These are phyloP conservation scores for Penicillium pancosmium DNA, from an alignment of 495 filamentous ascomycete species.

Conservation along the genomic window DNA sequence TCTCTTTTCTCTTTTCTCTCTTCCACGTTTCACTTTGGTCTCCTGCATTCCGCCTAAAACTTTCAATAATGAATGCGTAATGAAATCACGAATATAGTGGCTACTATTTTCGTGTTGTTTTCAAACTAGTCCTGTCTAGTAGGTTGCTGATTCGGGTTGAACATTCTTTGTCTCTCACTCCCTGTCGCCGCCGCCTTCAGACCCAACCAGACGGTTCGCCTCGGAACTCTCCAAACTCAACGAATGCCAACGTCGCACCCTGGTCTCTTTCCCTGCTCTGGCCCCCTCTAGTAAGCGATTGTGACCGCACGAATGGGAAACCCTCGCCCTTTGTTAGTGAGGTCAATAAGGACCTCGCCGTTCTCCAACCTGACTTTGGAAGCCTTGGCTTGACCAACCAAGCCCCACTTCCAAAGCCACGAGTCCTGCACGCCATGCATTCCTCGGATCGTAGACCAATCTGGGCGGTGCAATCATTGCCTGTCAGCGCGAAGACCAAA, in stretches of 20 bases:
- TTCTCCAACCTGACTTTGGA: neutral
- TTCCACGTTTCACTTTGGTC: neutral
- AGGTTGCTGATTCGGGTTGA: neutral
- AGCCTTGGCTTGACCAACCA: slow-evolving; percentile 2
- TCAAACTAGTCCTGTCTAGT: neutral
- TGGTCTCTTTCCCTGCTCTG: too few relatives aligned
- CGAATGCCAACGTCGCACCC: neutral
- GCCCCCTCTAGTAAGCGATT: neutral
- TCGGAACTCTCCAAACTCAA: slow-evolving; percentile 1
- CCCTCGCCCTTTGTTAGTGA: neutral
- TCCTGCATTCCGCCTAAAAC: neutral
- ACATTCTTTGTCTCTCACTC: neutral
- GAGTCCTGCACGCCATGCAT: slow-evolving; percentile 31
- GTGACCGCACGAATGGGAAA: neutral
- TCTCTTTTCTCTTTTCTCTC: neutral
- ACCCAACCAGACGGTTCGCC: slow-evolving; percentile 4
- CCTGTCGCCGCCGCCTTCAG: neutral
- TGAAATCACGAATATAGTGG: too few relatives aligned
- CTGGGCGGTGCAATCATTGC: slow-evolving; percentile 1
- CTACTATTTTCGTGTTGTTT: neutral
- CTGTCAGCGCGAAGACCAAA: neutral
- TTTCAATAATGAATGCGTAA: too few relatives aligned
- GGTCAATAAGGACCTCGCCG: neutral
- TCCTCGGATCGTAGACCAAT: slow-evolving; percentile 16
- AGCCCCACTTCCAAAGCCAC: slow-evolving; percentile 11